A percentile compares a stretch with the other conserved stretches of the same genome.
Conservation (phyloP, 1,139 yeast genomes). For the Sugiyamaella pinicola region DNA sequence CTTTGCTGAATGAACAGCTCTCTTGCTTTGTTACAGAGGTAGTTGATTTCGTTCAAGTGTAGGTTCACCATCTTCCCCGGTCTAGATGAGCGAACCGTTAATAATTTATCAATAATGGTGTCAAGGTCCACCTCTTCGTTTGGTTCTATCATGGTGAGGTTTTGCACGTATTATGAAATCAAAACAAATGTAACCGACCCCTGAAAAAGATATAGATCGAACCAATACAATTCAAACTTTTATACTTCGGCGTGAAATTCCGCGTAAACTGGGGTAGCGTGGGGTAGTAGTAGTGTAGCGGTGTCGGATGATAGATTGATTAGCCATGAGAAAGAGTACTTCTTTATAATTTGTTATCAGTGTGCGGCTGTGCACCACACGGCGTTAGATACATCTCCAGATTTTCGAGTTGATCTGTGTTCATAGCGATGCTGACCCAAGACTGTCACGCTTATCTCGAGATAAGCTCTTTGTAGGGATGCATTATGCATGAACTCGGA, state of each 20-base stretch:
- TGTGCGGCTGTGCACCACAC: background rate
- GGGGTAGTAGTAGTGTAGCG: background rate
- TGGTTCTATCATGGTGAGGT: constrained; percentile 8
- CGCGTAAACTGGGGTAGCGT: background rate
- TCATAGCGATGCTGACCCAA: background rate
- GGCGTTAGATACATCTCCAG: constrained; percentile 3
- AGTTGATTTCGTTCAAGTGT: constrained; percentile 91
- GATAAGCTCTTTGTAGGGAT: constrained; percentile 10
- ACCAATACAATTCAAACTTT: too few species aligned
- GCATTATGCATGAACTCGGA: constrained; percentile 2
- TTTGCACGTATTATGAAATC: background rate
- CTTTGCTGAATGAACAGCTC: constrained; percentile 98
- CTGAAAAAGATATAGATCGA: too few species aligned
- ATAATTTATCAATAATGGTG: constrained; percentile 91
- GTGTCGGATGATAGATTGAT: too few species aligned
- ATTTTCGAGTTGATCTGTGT: too few species aligned
- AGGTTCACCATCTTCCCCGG: constrained; percentile 97
- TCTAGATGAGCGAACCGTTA: constrained; percentile 96
- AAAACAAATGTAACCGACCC: too few species aligned
- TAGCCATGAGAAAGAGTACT: too few species aligned
- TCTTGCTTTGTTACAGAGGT: constrained; percentile 94
- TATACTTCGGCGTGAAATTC: too few species aligned
- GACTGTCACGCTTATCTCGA: constrained; percentile 1
- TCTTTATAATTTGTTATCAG: constrained; percentile 1
- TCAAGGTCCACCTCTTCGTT: constrained; percentile 83